Conservation (phyloP, 164 flowering plant genomes). For the Euptelea pleiosperma region DNA sequence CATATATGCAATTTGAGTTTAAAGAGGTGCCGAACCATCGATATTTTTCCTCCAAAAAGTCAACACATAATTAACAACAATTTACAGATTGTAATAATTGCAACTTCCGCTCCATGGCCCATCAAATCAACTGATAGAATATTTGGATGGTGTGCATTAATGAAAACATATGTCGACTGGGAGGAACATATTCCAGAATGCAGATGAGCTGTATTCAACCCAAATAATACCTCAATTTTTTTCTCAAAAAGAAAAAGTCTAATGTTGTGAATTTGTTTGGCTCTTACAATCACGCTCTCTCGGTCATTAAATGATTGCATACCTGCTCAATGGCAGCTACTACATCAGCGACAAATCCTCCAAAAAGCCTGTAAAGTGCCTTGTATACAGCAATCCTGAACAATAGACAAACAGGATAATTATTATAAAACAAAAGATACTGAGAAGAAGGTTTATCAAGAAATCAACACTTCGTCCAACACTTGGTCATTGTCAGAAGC, state of each 20-base stretch:
- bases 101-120: too few relatives aligned
- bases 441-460: not conserved
- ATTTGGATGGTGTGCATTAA: too few relatives aligned
- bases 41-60: too few relatives aligned
- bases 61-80: too few relatives aligned
- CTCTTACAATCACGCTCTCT: not conserved
- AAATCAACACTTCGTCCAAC: not conserved
- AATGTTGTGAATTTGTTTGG: not conserved
- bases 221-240: not conserved
- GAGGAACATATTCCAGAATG: too few relatives aligned
- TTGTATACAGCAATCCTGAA: slow-evolving; percentile 95
- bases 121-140: too few relatives aligned
- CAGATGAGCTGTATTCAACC: too few relatives aligned
- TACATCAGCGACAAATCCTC: slow-evolving; percentile 97
- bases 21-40: too few relatives aligned
- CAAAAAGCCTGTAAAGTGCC: slow-evolving; percentile 93
- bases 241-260: too few relatives aligned
- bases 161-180: too few relatives aligned
- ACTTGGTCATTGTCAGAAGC: not conserved
- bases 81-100: too few relatives aligned
- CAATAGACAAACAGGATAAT: slow-evolving; percentile 1
- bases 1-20: too few relatives aligned
- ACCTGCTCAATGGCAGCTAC: slow-evolving; percentile 99
- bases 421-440: not conserved
- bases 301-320: not conserved